Evolutionary conservation across 1,284 basidiomycete genomes (phyloP).

Genomic region (Leccinum fallax): DNA sequence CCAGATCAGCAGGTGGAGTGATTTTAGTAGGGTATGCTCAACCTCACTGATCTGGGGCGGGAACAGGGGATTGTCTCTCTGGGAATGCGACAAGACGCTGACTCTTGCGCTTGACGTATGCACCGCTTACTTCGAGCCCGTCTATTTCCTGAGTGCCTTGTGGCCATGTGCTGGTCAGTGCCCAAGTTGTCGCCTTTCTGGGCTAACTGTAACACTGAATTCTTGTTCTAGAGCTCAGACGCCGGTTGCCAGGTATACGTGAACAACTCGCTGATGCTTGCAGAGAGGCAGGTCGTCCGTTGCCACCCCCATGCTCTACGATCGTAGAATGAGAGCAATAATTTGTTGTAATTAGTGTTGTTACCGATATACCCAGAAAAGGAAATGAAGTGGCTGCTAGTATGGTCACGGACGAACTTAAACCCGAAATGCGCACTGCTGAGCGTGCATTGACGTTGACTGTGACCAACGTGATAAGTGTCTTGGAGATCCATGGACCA

Average conservation of each 20-base stretch:
- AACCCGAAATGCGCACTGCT: conserved; percentile 22
- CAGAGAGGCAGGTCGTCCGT: conserved; percentile 46
- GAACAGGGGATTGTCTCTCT: conserved; percentile 58
- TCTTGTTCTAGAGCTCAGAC: conserved; percentile 50
- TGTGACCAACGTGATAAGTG: conserved; percentile 17
- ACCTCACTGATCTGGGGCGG: conserved; percentile 11
- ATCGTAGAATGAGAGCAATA: not conserved
- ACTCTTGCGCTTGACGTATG: conserved; percentile 66
- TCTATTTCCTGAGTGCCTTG: conserved; percentile 64
- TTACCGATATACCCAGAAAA: conserved; percentile 25
- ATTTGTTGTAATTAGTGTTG: not conserved
- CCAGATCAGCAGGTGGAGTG: conserved; percentile 61
- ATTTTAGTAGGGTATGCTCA: not conserved
- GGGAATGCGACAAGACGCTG: conserved; percentile 62
- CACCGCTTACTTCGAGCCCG: conserved; percentile 59
- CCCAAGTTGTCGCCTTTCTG: not conserved
- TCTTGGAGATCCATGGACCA: conserved; percentile 24
- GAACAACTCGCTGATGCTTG: conserved; percentile 52
- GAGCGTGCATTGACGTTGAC: conserved; percentile 16
- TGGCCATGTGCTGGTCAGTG: conserved; percentile 69
- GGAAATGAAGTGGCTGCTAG: conserved; percentile 26
- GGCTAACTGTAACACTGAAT: conserved; percentile 2
- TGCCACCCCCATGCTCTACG: conserved; percentile 21
- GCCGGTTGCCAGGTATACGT: conserved; percentile 49
- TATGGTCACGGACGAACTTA: conserved; percentile 23